phyloP scores from a whole-genome alignment of 2,329 filamentous ascomycete genomes.

The Verticillium longisporum region DNA sequence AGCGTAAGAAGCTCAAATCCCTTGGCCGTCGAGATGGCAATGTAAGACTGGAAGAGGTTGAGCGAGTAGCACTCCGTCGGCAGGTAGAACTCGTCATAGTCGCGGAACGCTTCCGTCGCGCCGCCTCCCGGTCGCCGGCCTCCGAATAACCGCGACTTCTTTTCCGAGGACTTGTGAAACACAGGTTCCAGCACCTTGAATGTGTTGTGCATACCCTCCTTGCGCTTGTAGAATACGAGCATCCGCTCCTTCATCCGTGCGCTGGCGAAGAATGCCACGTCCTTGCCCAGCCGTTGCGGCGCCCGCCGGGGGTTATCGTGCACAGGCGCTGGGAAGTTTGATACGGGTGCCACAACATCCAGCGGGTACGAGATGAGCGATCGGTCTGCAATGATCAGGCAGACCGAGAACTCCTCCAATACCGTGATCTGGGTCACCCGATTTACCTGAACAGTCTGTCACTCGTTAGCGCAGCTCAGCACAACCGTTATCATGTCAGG shows the following conservation, averaged over 20 bases:
- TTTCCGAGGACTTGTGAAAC: slow-evolving; percentile 84
- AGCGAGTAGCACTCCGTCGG: slow-evolving; percentile 91
- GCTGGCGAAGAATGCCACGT: slow-evolving; percentile 94
- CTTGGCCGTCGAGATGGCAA: slow-evolving; percentile 84
- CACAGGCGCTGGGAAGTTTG: slow-evolving; percentile 52
- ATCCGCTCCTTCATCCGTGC: slow-evolving; percentile 96
- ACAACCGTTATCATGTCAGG: background rate
- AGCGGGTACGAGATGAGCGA: slow-evolving; percentile 89
- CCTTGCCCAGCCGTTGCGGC: slow-evolving; percentile 87
- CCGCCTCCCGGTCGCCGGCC: slow-evolving; percentile 54
- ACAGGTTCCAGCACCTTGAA: slow-evolving; percentile 98
- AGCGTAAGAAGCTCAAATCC: slow-evolving; percentile 94
- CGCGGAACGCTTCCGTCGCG: slow-evolving; percentile 89
- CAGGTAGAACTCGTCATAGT: slow-evolving; percentile 98
- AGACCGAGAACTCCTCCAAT: slow-evolving; percentile 90
- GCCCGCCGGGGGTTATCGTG: slow-evolving; percentile 73
- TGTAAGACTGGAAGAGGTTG: slow-evolving; percentile 91
- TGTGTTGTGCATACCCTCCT: slow-evolving; percentile 82
- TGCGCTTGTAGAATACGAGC: slow-evolving; percentile 94
- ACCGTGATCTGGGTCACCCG: slow-evolving; percentile 90
- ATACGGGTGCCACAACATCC: slow-evolving; percentile 67
- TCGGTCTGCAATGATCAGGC: slow-evolving; percentile 86
- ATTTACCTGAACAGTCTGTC: slow-evolving; percentile 65
- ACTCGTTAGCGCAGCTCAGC: slow-evolving; percentile 8
- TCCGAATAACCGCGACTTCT: slow-evolving; percentile 63